phyloP scores from a whole-genome alignment of 768 basidiomycete species.

The Serpula lacrymans region DNA sequence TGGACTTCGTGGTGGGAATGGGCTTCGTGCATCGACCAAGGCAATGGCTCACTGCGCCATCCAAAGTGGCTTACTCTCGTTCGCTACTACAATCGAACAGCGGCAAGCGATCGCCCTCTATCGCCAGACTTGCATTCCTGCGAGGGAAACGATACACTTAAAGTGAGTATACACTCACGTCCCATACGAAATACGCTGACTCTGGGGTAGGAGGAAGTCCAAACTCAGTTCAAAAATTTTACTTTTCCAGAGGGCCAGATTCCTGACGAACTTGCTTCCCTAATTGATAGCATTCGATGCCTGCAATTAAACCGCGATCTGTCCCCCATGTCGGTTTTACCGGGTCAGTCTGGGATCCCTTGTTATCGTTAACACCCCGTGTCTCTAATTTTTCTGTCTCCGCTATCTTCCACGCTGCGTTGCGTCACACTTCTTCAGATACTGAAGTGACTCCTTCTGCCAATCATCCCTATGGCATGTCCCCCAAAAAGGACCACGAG shows the following conservation, averaged over 20 bases:
- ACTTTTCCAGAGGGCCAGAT: too few species aligned
- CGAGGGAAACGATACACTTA: too few species aligned
- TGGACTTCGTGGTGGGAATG: slow-evolving; percentile 39
- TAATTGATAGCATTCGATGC: slow-evolving; percentile 20
- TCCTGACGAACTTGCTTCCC: slow-evolving; percentile 15
- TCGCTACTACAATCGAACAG: slow-evolving; percentile 11
- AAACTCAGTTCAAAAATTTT: too few species aligned
- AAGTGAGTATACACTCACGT: too few species aligned
- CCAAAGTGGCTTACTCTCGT: slow-evolving; percentile 25
- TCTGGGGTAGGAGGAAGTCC: too few species aligned
- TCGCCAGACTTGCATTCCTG: slow-evolving; percentile 7
- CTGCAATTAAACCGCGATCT: slow-evolving; percentile 23
- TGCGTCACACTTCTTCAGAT: slow-evolving; percentile 7
- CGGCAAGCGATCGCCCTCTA: background rate
- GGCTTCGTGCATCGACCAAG: slow-evolving; percentile 15
- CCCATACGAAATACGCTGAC: too few species aligned
- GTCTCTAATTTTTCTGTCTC: background rate
- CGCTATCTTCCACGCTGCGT: slow-evolving; percentile 2
- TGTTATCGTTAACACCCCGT: too few species aligned
- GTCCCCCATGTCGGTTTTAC: slow-evolving; percentile 6
- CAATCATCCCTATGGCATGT: slow-evolving; percentile 48
- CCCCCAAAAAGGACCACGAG: slow-evolving; percentile 76
- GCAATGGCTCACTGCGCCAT: slow-evolving; percentile 9
- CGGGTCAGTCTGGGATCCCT: slow-evolving; percentile 8
- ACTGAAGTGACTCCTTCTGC: background rate